Conservation (phyloP, 2,329 filamentous ascomycete species). For the Pseudocercospora vitis region DNA sequence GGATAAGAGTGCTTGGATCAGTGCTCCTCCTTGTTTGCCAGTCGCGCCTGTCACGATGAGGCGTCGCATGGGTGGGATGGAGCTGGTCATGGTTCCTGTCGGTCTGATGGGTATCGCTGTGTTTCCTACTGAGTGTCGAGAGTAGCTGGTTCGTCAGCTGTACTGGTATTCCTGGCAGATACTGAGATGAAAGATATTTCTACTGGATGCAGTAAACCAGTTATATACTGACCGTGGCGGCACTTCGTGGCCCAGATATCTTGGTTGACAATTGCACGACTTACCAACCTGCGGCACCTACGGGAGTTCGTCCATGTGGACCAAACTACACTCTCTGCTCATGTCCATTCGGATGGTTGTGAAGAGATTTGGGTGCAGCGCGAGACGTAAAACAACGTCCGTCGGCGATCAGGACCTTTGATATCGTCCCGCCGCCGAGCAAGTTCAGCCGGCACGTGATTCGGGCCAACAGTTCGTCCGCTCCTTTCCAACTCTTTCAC, state of each 20-base stretch:
- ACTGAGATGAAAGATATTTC: not conserved
- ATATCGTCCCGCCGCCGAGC: not conserved
- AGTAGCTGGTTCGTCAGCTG: not conserved
- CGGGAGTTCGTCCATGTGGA: no score
- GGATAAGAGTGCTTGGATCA: conserved; percentile 45
- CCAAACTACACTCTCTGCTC: no score
- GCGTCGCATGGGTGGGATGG: conserved; percentile 8
- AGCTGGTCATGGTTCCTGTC: conserved; percentile 11
- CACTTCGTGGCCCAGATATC: not conserved
- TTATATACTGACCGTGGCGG: not conserved
- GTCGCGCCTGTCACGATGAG: conserved; percentile 49
- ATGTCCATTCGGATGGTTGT: not conserved
- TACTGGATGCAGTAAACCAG: not conserved
- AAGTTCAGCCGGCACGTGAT: not conserved
- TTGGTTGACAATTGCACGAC: not conserved
- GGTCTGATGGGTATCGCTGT: not conserved
- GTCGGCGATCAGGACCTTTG: not conserved
- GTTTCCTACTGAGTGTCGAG: not conserved
- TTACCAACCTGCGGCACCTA: no score
- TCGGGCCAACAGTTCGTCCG: not conserved
- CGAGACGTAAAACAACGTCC: not conserved
- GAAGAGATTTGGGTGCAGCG: not conserved
- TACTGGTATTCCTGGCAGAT: not conserved
- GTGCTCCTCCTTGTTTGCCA: conserved; percentile 49
- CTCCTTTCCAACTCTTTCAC: no score